These are phyloP conservation scores for Scleroderma citrinum DNA, from an alignment of 768 basidiomycete species.

Conservation along the genomic window DNA sequence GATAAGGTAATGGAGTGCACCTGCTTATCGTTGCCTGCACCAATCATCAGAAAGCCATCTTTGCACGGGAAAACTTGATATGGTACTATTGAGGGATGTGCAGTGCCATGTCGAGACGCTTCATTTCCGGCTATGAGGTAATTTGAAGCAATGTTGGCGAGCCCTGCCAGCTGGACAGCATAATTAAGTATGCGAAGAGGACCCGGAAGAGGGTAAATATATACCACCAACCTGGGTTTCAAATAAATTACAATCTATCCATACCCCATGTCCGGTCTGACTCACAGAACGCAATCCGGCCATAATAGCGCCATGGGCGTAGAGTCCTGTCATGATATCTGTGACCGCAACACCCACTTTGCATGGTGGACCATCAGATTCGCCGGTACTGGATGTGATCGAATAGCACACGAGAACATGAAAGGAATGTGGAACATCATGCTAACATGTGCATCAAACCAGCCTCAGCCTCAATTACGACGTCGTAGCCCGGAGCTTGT, in stretches of 20 bases:
- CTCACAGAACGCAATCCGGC: constrained; percentile 79
- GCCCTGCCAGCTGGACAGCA: constrained; percentile 65
- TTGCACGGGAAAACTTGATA: constrained; percentile 88
- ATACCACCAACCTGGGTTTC: constrained; percentile 69
- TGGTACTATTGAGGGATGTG: constrained; percentile 90
- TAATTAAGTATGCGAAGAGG: neutral
- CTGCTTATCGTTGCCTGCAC: constrained; percentile 87
- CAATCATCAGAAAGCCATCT: constrained; percentile 89
- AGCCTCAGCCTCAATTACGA: constrained; percentile 82
- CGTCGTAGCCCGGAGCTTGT: constrained; percentile 82
- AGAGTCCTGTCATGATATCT: constrained; percentile 83
- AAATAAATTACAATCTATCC: constrained; percentile 91
- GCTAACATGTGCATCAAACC: constrained; percentile 91
- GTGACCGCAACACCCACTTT: constrained; percentile 97
- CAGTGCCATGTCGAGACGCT: constrained; percentile 83
- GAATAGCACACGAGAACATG: constrained; percentile 1
- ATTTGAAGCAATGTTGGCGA: constrained; percentile 90
- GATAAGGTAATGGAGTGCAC: constrained; percentile 29
- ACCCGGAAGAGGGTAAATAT: neutral
- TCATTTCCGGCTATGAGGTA: constrained; percentile 84
- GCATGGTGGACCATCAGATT: constrained; percentile 75
- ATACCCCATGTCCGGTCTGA: constrained; percentile 81
- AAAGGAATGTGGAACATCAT: constrained; percentile 7
- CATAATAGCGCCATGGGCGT: constrained; percentile 90
- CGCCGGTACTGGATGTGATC: constrained; percentile 63